Conservation (phyloP, 164 flowering plant genomes). For the Echeveria elegans region DNA sequence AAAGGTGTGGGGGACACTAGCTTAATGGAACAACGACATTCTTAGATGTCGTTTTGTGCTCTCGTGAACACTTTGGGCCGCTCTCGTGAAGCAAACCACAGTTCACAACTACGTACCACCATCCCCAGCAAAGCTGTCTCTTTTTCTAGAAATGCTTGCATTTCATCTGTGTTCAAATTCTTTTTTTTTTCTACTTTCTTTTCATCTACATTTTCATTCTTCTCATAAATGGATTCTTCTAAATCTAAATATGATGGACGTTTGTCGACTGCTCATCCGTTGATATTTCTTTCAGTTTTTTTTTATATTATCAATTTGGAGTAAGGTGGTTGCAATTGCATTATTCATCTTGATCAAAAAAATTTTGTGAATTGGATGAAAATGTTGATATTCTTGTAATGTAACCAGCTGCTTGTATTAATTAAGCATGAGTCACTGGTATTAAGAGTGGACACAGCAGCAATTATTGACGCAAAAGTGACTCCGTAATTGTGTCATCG, state of each 20-base stretch:
- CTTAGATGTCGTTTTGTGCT: slow-evolving; percentile 3
- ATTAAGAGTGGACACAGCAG: not conserved
- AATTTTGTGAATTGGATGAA: not conserved
- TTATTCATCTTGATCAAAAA: too few species aligned
- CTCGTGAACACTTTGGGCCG: slow-evolving; percentile 7
- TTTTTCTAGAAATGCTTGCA: not conserved
- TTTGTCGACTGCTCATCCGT: not conserved
- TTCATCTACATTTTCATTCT: not conserved
- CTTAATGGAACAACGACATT: not conserved
- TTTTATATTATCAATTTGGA: not conserved
- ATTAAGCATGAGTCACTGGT: not conserved
- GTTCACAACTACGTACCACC: not conserved
- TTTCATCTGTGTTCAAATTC: too few species aligned
- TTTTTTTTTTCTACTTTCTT: not conserved
- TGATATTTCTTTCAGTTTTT: not conserved
- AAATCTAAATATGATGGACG: not conserved
- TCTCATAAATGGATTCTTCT: not conserved
- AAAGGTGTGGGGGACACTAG: not conserved
- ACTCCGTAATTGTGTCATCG: not conserved
- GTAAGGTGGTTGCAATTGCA: too few species aligned
- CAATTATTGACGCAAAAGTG: not conserved
- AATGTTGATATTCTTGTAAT: not conserved
- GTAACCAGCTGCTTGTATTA: not conserved
- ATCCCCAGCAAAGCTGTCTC: not conserved
- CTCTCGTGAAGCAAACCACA: slow-evolving; percentile 6